Percentiles rank a stretch among this genome's conserved stretches.
phyloP scores from a whole-genome alignment of 257 asterid species.

The Solanum pinnatisectum region DNA sequence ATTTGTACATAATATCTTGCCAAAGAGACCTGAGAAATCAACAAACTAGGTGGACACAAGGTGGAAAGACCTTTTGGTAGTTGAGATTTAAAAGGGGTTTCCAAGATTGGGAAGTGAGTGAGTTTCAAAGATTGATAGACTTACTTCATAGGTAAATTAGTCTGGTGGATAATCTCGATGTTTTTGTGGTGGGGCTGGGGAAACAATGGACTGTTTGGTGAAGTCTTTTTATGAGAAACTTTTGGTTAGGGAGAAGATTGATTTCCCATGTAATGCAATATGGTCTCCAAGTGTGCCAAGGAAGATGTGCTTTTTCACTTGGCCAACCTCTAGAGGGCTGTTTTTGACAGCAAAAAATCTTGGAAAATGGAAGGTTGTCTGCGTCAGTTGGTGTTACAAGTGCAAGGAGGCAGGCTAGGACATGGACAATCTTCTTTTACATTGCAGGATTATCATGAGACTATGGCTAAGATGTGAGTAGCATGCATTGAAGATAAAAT shows the following conservation, averaged over 20 bases:
- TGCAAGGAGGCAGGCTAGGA: background rate
- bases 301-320: background rate
- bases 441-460: background rate
- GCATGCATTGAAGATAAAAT: background rate
- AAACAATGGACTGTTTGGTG: background rate
- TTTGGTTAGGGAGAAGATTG: background rate
- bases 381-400: background rate
- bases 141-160: background rate
- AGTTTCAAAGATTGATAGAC: background rate
- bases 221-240: background rate
- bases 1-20: background rate
- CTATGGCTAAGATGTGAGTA: background rate
- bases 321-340: background rate
- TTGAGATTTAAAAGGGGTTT: background rate
- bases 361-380: background rate
- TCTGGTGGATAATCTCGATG: background rate
- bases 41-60: background rate
- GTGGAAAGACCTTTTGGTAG: background rate
- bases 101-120: background rate
- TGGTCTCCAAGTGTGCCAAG: background rate
- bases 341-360: background rate
- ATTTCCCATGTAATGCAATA: background rate
- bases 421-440: background rate
- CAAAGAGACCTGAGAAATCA: background rate
- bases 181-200: background rate